phyloP scores from a whole-genome alignment of 179 eudicot species.

The Corrigiola litoralis region DNA sequence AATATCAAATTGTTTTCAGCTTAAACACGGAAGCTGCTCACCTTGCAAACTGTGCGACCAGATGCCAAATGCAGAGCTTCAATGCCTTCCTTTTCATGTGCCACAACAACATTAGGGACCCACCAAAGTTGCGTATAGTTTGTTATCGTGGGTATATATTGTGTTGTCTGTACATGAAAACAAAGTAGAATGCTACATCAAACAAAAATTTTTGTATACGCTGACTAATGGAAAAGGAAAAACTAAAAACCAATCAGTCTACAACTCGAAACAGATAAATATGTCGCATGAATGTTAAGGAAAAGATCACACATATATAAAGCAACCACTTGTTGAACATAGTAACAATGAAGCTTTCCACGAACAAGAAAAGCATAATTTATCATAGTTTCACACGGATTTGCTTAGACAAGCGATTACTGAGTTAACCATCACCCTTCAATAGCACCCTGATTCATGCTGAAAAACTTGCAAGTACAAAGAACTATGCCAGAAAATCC shows the following conservation, averaged over 20 bases:
- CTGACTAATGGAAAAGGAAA: background rate
- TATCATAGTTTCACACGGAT: background rate
- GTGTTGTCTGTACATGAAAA: constrained; percentile 49
- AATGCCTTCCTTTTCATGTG: constrained; percentile 96
- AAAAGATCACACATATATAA: no score
- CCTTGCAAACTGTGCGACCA: constrained; percentile 98
- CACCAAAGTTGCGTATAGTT: constrained; percentile 96
- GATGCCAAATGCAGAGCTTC: constrained; percentile 96
- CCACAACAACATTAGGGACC: constrained; percentile 98
- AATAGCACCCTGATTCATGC: no score
- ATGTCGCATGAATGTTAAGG: no score
- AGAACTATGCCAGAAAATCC: background rate
- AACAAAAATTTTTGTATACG: background rate
- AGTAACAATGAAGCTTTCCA: background rate
- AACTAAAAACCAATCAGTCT: background rate
- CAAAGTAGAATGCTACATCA: background rate
- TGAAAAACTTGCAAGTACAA: background rate
- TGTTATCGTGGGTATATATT: constrained; percentile 89
- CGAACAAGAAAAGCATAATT: background rate
- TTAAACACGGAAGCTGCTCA: constrained; percentile 16
- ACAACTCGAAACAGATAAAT: no score
- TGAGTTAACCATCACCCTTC: background rate
- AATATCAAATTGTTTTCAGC: background rate
- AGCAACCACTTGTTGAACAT: no score
- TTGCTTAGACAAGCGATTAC: background rate